Base-by-base conservation (phyloP, 2,329 filamentous ascomycete genomes). In the Zarea fungicola region DNA sequence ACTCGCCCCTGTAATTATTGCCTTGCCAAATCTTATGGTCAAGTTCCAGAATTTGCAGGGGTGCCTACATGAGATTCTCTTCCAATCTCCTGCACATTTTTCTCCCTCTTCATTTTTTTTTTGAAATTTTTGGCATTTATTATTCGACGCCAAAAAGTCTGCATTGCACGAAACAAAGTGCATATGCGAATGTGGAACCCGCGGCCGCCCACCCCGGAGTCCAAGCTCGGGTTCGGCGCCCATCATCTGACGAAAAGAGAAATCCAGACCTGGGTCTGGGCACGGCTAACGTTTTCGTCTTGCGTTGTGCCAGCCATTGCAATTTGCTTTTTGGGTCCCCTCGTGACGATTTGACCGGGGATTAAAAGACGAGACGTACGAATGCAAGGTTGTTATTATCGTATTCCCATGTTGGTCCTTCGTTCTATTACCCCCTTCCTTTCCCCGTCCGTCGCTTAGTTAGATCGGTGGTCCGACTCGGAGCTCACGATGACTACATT, bases 231-330 rank as follows among this genome's bases (percentile, higher is more conserved):
- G 43, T n/a, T 39, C 43, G 43, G 43, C 25, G 26, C 34, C 26
- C 34, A 35, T 46, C 43, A 46, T 46, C 43, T 46, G 43, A 46
- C 43, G 43, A 47, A 39, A 37, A 39, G n/a, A 39, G 26, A 35
- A 47, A 47, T 40, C 35, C 35, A 32, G 44, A 32, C 44, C 26
- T n/a, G 28, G 35, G 44, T 47, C 44, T 40, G 34, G 43, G 21
- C 26, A 13, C 21, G 19, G 19, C 25, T 32, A 21, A n/a, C 32
- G 13, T 39, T 23, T 39, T 46, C 34, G 43, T 46, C 25, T 10
- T 14, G 18, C 16, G 16, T 9, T 10, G 7, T 21, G 21, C 25
- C 21, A 22, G 14, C 16, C 22, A n/a, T 19, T 8, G 16, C 13
- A 13, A 14, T 36, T 44, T 35, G 11, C 6, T 32, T 39, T 40